These are phyloP conservation scores for Sarcodon sp. DNA, from an alignment of 768 basidiomycete species.

Conservation along the genomic window DNA sequence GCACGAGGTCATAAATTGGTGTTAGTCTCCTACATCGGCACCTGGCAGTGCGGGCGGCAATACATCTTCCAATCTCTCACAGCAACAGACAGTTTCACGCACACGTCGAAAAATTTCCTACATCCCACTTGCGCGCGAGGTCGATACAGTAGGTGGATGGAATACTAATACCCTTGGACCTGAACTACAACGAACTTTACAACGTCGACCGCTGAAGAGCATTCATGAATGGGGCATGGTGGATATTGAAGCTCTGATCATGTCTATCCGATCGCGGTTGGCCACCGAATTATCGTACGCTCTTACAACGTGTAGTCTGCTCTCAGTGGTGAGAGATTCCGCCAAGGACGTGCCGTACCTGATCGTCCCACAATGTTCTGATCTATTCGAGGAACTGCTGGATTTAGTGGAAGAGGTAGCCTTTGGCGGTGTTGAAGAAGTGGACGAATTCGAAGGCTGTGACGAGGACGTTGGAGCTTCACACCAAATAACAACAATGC, in stretches of 20 bases:
- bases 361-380: constrained; percentile 50
- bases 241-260: constrained; percentile 87
- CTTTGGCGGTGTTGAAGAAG: constrained; percentile 37
- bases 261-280: constrained; percentile 83
- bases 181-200: constrained; percentile 37
- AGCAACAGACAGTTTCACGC: constrained; percentile 30
- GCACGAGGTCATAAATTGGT: too few relatives aligned
- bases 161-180: constrained; percentile 56
- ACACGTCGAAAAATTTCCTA: constrained; percentile 79
- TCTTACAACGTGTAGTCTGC: constrained; percentile 71
- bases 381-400: constrained; percentile 76
- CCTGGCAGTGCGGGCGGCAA: constrained; percentile 3
- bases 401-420: constrained; percentile 80
- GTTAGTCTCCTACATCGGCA: too few relatives aligned
- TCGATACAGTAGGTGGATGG: constrained; percentile 71
- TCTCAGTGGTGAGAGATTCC: constrained; percentile 59
- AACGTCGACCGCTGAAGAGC: constrained; percentile 49
- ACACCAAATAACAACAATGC: constrained; percentile 42
- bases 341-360: constrained; percentile 46
- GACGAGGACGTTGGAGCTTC: constrained; percentile 3
- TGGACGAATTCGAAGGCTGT: background rate
- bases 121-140: constrained; percentile 63
- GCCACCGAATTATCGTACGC: constrained; percentile 82
- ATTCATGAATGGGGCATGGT: constrained; percentile 81
- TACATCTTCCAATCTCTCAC: constrained; percentile 14